Evolutionary conservation across 805 yeast species (phyloP), one percentile per base, ranked within the genome.

Genomic region (Zygotorulaspora florentina): DNA sequence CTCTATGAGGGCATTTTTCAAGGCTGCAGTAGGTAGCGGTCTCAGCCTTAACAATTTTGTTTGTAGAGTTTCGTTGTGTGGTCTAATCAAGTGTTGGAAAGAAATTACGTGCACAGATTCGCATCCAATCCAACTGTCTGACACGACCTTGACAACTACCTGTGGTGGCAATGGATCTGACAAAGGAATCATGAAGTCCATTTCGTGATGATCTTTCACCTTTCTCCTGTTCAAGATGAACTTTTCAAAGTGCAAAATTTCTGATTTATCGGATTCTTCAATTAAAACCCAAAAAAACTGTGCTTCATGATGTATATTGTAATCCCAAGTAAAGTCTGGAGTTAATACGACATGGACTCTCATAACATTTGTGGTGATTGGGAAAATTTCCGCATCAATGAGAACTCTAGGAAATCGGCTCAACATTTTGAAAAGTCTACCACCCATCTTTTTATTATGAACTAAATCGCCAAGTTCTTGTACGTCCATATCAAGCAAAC

Each of bases 211-310:
- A 12, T 70, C 67, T 4, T 68, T 69, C 60, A 81, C 60, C 50
- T 79, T 82, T 39, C 73, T 77, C 50, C 73, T 78, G 50, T 78
- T 79, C 40, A 93, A 62, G 18, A 89, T 77, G 51, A 89, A 76
- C 61, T 82, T 87, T 52, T 93, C 96, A 47, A 81, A 83, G 59
- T 93, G 96, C 11, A 90, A 65, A 28, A 93, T 79, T 47, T 76
- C 75, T 0, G 86, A 77, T 42, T 78, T 76, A 45, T 84, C 87
- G 3, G 91, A 80, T 53, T 87, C 95, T 62, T 90, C 98, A 5
- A 91, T 95, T 51, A 91, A 75, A 2, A 93, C 75, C 99, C 99
- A 93, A 58, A 89, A 93, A 54, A 83, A 76, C 62, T 89, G 95
- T 1, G 86, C 84, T 51, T 75, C 78, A 0, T 96, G 96, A 65